Percentiles rank a stretch among this genome's conserved stretches.
Conservation (phyloP, 768 basidiomycete genomes). For the Mycena indigotica region DNA sequence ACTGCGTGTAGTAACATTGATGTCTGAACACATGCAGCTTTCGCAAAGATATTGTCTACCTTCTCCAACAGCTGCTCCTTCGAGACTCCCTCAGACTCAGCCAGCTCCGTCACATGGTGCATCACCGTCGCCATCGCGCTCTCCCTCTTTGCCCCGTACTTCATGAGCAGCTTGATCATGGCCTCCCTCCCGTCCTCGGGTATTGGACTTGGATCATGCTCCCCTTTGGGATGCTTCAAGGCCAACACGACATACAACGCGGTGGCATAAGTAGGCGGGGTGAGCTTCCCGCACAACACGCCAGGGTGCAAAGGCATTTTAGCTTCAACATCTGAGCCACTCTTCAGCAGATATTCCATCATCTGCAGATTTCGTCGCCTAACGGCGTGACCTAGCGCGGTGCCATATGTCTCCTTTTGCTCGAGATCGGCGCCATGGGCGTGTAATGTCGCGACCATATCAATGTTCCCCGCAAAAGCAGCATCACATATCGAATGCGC, state of each 20-base stretch:
- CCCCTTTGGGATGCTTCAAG: background rate
- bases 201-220: background rate
- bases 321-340: background rate
- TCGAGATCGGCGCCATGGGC: constrained; percentile 1
- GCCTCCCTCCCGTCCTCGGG: background rate
- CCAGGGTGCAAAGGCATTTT: background rate
- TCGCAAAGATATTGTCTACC: constrained; percentile 1
- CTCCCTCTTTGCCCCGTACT: background rate
- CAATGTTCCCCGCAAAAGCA: background rate
- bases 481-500: background rate
- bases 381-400: background rate
- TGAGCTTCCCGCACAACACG: background rate
- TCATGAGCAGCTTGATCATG: background rate
- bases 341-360: background rate
- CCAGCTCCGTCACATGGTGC: background rate
- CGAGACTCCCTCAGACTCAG: background rate
- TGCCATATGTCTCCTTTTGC: background rate
- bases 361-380: background rate
- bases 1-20: too few species aligned
- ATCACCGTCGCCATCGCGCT: background rate
- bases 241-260: background rate
- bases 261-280: background rate
- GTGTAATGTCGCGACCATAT: background rate
- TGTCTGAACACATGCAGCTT: too few species aligned
- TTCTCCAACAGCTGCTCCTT: background rate